A percentile compares a stretch with the other conserved stretches of the same genome.
Evolutionary conservation across 2,329 filamentous ascomycete species (phyloP).

Genomic region (Emmonsia crescens): DNA sequence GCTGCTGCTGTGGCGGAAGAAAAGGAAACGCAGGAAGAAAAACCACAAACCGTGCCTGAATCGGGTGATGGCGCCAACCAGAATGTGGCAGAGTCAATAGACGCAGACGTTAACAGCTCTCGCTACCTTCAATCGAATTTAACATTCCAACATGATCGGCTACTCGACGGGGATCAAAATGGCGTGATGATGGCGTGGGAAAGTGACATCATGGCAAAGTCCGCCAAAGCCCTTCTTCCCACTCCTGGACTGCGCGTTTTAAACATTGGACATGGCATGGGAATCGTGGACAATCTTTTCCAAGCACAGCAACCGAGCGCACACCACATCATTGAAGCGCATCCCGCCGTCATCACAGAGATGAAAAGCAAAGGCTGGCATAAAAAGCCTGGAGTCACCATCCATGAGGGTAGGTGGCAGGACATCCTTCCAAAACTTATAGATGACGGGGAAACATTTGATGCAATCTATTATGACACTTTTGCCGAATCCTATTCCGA

Average conservation of each 20-base stretch:
- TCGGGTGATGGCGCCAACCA: slow-evolving; percentile 16
- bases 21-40: slow-evolving; percentile 26
- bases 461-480: slow-evolving; percentile 94
- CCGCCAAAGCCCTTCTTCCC: slow-evolving; percentile 57
- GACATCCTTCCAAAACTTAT: slow-evolving; percentile 61
- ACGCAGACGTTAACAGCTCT: slow-evolving; percentile 47
- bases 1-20: slow-evolving; percentile 18
- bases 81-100: slow-evolving; percentile 10
- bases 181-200: slow-evolving; percentile 96
- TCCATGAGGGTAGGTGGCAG: slow-evolving; percentile 71
- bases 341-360: slow-evolving; percentile 62
- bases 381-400: slow-evolving; percentile 46
- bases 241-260: slow-evolving; percentile 57
- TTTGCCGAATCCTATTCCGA: slow-evolving; percentile 90
- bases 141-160: slow-evolving; percentile 53
- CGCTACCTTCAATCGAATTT: slow-evolving; percentile 59
- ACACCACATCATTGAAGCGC: slow-evolving; percentile 81
- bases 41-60: slow-evolving; percentile 13
- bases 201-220: slow-evolving; percentile 70
- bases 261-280: slow-evolving; percentile 87
- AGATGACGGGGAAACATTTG: slow-evolving; percentile 58
- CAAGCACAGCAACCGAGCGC: slow-evolving; percentile 53
- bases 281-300: slow-evolving; percentile 72
- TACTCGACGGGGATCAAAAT: slow-evolving; percentile 65
- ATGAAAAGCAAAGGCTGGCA: slow-evolving; percentile 58